Evolutionary conservation across 108 stramenopile genomes (phyloP), one percentile per base, ranked within the genome.

Genomic region (Stephanodiscus minutulus): DNA sequence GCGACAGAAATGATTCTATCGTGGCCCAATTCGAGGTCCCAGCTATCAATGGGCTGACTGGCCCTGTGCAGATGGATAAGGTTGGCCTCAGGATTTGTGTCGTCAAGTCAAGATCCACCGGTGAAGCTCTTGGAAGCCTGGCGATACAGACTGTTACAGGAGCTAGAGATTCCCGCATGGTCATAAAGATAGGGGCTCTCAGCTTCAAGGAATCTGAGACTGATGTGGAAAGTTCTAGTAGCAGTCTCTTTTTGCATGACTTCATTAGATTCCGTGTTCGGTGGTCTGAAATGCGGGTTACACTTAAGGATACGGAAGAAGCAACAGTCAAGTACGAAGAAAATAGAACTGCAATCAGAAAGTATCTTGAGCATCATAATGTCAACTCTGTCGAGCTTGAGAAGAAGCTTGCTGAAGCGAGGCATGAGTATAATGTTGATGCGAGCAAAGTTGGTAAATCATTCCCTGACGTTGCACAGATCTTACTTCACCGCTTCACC

Each of bases 81-180:
- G 70, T 92, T 31, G 91, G 91, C 6, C 64, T 91, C 25, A 87
- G 86, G 64, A 66, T 92, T 53, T 85, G 72, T 37, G 57, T 91
- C 44, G 67, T 87, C 0, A 76, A 74, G 72, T 68, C 79, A 18
- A 61, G 61, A 43, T 61, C 21, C 4, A 68, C 74, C 22, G 90
- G 91, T 20, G 61, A 68, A 59, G 74, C 86, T 1, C 52, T 91
- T 22, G 94, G 94, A 20, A 92, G 87, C 58, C 66, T 95, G 18
- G 88, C 88, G 8, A 57, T 95, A 10, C 91, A 95, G 55, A 95
- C 94, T 39, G 86, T 87, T 5, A 81, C 89, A 36, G 94, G 91
- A 35, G 78, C 84, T 22, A 75, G 73, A 27, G 86, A 90, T 64
- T 86, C 89, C 10, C 79, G 87, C 25, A 55, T 91, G 20, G 94